phyloP scores from a whole-genome alignment of 768 basidiomycete species.

The Termitomyces sp. region DNA sequence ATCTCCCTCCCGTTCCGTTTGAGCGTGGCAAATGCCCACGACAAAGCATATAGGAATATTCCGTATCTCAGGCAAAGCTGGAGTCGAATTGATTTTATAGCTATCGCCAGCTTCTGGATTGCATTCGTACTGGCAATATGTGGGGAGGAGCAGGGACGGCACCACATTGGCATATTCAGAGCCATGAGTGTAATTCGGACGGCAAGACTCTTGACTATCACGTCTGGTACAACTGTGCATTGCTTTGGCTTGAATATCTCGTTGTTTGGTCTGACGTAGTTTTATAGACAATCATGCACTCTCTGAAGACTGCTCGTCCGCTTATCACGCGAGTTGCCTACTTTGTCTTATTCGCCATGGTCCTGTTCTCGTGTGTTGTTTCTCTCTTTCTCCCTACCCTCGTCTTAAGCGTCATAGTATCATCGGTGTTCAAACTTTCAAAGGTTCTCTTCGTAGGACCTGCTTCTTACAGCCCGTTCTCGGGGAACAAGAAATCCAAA shows the following conservation, averaged over 20 bases:
- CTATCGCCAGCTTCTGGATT: slow-evolving; percentile 85
- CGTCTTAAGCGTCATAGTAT: slow-evolving; percentile 42
- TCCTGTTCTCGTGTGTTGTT: slow-evolving; percentile 71
- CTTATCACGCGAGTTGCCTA: slow-evolving; percentile 87
- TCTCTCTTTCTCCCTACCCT: neutral
- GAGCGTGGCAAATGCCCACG: slow-evolving; percentile 48
- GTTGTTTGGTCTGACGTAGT: neutral
- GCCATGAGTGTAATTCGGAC: slow-evolving; percentile 84
- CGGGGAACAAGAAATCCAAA: slow-evolving; percentile 43
- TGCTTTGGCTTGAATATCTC: neutral
- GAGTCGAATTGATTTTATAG: slow-evolving; percentile 86
- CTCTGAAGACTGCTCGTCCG: slow-evolving; percentile 85
- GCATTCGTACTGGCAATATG: slow-evolving; percentile 65
- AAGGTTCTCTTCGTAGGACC: slow-evolving; percentile 69
- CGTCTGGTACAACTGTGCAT: slow-evolving; percentile 86
- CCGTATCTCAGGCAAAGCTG: slow-evolving; percentile 93
- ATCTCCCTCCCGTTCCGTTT: slow-evolving; percentile 61
- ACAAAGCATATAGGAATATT: slow-evolving; percentile 59
- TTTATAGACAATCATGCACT: slow-evolving; percentile 75
- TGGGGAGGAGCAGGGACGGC: slow-evolving; percentile 58
- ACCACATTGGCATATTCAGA: slow-evolving; percentile 84
- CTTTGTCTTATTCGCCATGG: slow-evolving; percentile 87
- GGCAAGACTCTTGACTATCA: slow-evolving; percentile 78
- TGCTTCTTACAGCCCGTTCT: slow-evolving; percentile 53
- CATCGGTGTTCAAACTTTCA: slow-evolving; percentile 92